phyloP scores from a whole-genome alignment of 2,329 filamentous ascomycete genomes.

The Colletotrichum lupini region DNA sequence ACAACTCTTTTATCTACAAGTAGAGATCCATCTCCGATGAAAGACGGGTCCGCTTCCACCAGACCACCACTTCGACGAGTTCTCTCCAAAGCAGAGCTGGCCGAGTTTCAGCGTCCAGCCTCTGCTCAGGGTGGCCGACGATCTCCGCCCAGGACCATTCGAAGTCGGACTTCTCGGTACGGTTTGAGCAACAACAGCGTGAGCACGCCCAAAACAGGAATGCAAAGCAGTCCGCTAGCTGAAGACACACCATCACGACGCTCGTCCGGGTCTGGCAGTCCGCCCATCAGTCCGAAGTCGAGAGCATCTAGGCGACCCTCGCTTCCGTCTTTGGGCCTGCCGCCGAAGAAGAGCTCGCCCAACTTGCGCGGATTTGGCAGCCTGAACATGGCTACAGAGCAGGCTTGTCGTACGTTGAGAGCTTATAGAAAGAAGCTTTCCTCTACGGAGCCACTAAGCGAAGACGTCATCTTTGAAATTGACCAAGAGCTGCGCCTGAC shows the following conservation, averaged over 20 bases:
- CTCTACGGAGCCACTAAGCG: slow-evolving; percentile 65
- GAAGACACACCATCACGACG: slow-evolving; percentile 62
- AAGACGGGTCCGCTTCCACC: slow-evolving; percentile 60
- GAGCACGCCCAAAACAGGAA: slow-evolving; percentile 50
- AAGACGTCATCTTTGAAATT: slow-evolving; percentile 69
- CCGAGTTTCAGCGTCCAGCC: slow-evolving; percentile 75
- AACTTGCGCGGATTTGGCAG: slow-evolving; percentile 64
- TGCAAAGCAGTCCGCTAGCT: slow-evolving; percentile 54
- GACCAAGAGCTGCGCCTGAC: slow-evolving; percentile 74
- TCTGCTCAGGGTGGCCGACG: slow-evolving; percentile 58
- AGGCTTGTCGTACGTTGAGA: slow-evolving; percentile 70
- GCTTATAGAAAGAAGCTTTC: slow-evolving; percentile 72
- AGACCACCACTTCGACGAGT: slow-evolving; percentile 85
- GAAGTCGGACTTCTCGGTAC: slow-evolving; percentile 65
- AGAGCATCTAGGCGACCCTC: slow-evolving; percentile 63
- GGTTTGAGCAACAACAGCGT: slow-evolving; percentile 50
- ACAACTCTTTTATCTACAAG: slow-evolving; percentile 51
- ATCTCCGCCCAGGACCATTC: slow-evolving; percentile 66
- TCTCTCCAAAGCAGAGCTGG: slow-evolving; percentile 86
- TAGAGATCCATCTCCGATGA: slow-evolving; percentile 66
- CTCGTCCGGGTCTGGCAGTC: slow-evolving; percentile 59
- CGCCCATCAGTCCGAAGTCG: slow-evolving; percentile 61
- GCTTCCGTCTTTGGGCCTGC: slow-evolving; percentile 59
- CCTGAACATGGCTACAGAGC: slow-evolving; percentile 72
- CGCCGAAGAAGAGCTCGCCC: slow-evolving; percentile 60